Evolutionary conservation across 148 eudicot genomes (phyloP).

Genomic region (Rhododendron kiyosumense): DNA sequence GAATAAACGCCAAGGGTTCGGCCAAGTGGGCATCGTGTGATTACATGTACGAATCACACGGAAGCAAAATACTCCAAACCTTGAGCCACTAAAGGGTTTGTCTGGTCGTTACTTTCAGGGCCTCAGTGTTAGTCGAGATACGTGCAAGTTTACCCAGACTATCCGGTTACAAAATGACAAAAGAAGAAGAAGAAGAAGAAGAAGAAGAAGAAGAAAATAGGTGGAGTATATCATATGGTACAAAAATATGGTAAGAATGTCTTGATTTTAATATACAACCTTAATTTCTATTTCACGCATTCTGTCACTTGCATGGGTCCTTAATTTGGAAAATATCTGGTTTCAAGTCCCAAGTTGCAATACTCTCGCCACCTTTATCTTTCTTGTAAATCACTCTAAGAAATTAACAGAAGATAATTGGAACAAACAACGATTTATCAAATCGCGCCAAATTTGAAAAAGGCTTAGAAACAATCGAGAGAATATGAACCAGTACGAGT

Average conservation of each 20-base stretch:
- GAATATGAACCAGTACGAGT: neutral
- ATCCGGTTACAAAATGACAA: neutral
- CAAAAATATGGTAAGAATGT: neutral
- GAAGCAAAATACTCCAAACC: neutral
- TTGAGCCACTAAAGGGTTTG: too few relatives aligned
- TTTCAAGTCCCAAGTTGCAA: neutral
- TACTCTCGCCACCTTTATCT: neutral
- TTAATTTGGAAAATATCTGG: neutral
- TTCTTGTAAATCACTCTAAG: neutral
- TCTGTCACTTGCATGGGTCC: slow-evolving; percentile 3
- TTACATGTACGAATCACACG: too few relatives aligned
- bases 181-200: neutral
- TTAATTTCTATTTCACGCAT: too few relatives aligned
- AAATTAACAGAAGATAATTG: neutral
- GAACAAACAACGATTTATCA: neutral
- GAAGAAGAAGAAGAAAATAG: neutral
- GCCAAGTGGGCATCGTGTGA: too few relatives aligned
- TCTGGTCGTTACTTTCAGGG: too few relatives aligned
- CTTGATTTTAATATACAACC: too few relatives aligned
- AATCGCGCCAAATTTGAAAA: neutral
- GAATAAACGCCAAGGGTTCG: too few relatives aligned
- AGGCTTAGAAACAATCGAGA: neutral
- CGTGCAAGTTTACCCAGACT: too few relatives aligned
- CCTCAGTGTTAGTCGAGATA: too few relatives aligned
- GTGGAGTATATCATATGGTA: too few relatives aligned